Evolutionary conservation across 352 stramenopile species (phyloP), one percentile per base, ranked within the genome.

Genomic region (Globisporangium camurandrum): DNA sequence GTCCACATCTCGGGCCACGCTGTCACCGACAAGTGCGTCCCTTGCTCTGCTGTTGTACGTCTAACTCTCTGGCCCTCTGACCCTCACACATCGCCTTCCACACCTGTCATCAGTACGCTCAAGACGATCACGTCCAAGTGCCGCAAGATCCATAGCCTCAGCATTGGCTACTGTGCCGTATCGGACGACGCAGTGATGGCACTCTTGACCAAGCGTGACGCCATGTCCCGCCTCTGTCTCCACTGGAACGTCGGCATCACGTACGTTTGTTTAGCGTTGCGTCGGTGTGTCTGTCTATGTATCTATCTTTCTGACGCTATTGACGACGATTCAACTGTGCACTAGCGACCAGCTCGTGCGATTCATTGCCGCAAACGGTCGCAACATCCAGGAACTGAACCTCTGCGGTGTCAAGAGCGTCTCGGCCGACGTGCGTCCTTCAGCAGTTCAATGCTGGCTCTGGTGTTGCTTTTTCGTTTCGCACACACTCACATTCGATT

Each of bases 241-340:
- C 84, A 95, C 59, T 95, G 84, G 84, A 93, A 93, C 56, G 65
- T 88, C 28, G 78, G 62, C 20, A 88, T 93, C 62, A 93, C 78
- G 84, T 95, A 67, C 49, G 79, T 74, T n/a, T 31, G 19, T 23
- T 41, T 46, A 23, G 43, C 24, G 26, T 40, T 19, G 36, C 31
- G 16, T 34, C 20, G 26, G 28, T 52, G n/a, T 43, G 38, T 3
- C 19, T 12, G 23, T 43, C 6, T 22, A 24, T 9, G 8, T 7
- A 23, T 8, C 7, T 49, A 4, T 36, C 19, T 14, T 22, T 36
- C 17, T 24, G 20, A 36, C 17, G 36, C 12, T 50, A n/a, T 52
- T 5, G n/a, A n/a, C n/a, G n/a, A n/a, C n/a, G n/a, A n/a, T n/a
- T n/a, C n/a, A n/a, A n/a, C n/a, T n/a, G n/a, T n/a, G 22, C 24